These are phyloP conservation scores for Cordyceps fumosorosea DNA, from an alignment of 2,329 filamentous ascomycete genomes.

Conservation along the genomic window DNA sequence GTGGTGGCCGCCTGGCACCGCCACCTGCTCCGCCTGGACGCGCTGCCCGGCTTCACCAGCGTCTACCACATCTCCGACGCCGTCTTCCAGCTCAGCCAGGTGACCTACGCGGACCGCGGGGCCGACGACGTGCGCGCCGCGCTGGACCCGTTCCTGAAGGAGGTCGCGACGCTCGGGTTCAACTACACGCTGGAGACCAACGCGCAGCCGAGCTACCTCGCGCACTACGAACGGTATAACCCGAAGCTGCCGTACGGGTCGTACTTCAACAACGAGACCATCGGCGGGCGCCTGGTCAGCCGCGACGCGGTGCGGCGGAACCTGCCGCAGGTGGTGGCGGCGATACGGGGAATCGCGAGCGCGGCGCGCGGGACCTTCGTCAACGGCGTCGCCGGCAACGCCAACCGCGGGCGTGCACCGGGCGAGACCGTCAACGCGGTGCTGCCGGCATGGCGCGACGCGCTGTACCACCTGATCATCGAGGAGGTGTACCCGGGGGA, in stretches of 20 bases:
- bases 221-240: slow-evolving; percentile 18
- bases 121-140: not conserved
- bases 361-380: not conserved
- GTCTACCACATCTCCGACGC: slow-evolving; percentile 1
- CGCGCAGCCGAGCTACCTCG: slow-evolving; percentile 37
- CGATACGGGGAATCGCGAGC: slow-evolving; percentile 21
- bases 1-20: slow-evolving; percentile 24
- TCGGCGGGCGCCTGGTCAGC: slow-evolving; percentile 38
- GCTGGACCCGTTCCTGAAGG: not conserved
- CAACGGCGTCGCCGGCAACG: not conserved
- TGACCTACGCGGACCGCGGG: not conserved
- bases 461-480: slow-evolving; percentile 1
- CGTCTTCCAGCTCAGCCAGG: not conserved
- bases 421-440: not conserved
- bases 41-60: slow-evolving; percentile 1
- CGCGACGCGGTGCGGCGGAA: slow-evolving; percentile 22
- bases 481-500: not conserved
- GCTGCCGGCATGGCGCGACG: not conserved
- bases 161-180: not conserved
- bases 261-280: slow-evolving; percentile 27
- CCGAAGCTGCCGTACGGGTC: slow-evolving; percentile 1
- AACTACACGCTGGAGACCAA: slow-evolving; percentile 24
- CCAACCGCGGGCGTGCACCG: not conserved
- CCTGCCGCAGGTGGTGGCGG: not conserved
- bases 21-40: slow-evolving; percentile 28